Evolutionary conservation across 2,329 filamentous ascomycete species (phyloP).

Genomic region (Berkeleyomyces rouxiae): DNA sequence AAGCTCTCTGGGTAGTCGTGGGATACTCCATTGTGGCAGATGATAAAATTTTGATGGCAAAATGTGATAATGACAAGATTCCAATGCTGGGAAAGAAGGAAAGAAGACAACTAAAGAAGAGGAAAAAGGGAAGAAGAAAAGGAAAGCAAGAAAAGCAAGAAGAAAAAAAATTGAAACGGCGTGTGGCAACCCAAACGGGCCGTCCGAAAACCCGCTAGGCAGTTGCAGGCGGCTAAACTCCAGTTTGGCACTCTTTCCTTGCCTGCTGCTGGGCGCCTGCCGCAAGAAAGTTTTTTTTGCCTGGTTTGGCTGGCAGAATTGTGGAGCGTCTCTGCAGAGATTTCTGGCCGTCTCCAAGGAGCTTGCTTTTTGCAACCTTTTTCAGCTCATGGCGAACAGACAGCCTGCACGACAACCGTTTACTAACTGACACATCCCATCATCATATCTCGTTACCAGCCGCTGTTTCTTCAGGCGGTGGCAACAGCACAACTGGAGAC

Average conservation of each 20-base stretch:
- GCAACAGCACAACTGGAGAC: too few relatives aligned
- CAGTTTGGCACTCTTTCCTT: neutral
- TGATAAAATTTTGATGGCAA: neutral
- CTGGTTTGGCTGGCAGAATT: slow-evolving; percentile 1
- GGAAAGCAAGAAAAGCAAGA: slow-evolving; percentile 2
- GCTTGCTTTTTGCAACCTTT: neutral
- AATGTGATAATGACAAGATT: slow-evolving; percentile 2
- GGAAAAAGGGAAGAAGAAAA: slow-evolving; percentile 9
- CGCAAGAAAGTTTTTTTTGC: neutral
- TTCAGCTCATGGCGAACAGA: neutral
- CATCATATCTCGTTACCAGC: too few relatives aligned
- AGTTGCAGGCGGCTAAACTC: slow-evolving; percentile 2
- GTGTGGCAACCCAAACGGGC: slow-evolving; percentile 9
- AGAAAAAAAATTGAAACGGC: slow-evolving; percentile 10
- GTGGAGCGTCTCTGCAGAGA: slow-evolving; percentile 12
- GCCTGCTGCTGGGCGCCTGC: neutral
- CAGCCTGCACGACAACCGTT: neutral
- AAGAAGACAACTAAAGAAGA: neutral
- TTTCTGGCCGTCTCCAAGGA: slow-evolving; percentile 5
- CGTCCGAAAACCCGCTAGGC: slow-evolving; percentile 1
- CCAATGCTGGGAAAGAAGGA: neutral
- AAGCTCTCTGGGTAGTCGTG: slow-evolving; percentile 26
- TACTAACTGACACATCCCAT: too few relatives aligned
- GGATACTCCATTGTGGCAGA: slow-evolving; percentile 27
- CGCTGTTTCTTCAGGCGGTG: too few relatives aligned